Percentiles rank a stretch among this genome's conserved stretches.
These are phyloP conservation scores for Silene noctiflora DNA, from an alignment of 179 eudicot genomes.

Conservation along the genomic window DNA sequence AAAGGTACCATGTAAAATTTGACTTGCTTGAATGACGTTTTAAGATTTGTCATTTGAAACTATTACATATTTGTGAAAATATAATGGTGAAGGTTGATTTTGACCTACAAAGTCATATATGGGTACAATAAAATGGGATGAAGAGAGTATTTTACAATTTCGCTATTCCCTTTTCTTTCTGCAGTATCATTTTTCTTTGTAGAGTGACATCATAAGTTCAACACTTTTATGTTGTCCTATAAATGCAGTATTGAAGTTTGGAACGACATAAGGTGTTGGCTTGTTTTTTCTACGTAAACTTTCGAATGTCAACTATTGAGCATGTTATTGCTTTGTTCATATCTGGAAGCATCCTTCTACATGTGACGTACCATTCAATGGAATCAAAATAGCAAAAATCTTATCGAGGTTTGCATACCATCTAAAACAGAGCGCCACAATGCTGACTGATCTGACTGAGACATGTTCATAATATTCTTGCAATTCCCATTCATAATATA, in stretches of 20 bases:
- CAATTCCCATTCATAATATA: constrained; percentile 83
- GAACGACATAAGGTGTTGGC: not conserved
- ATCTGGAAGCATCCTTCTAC: not conserved
- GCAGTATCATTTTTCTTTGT: not conserved
- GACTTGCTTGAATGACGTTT: too few species aligned
- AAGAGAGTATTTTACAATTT: too few species aligned
- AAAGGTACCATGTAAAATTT: too few species aligned
- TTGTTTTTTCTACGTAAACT: not conserved
- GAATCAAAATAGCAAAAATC: not conserved
- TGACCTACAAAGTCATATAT: too few species aligned
- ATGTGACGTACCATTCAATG: not conserved
- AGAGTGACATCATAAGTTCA: not conserved
- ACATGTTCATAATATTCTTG: constrained; percentile 95
- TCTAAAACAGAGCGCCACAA: constrained; percentile 81
- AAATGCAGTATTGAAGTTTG: not conserved
- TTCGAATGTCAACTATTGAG: not conserved
- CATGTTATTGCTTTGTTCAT: not conserved
- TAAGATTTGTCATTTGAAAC: too few species aligned
- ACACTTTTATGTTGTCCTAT: not conserved
- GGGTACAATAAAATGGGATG: too few species aligned
- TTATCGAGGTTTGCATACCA: constrained; percentile 40
- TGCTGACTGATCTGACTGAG: constrained; percentile 82
- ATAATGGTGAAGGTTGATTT: too few species aligned
- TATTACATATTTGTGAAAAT: too few species aligned
- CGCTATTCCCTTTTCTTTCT: too few species aligned